Evolutionary conservation across 257 asterid genomes (phyloP), one percentile per base, ranked within the genome.

Genomic region (Leptodermis oblonga): DNA sequence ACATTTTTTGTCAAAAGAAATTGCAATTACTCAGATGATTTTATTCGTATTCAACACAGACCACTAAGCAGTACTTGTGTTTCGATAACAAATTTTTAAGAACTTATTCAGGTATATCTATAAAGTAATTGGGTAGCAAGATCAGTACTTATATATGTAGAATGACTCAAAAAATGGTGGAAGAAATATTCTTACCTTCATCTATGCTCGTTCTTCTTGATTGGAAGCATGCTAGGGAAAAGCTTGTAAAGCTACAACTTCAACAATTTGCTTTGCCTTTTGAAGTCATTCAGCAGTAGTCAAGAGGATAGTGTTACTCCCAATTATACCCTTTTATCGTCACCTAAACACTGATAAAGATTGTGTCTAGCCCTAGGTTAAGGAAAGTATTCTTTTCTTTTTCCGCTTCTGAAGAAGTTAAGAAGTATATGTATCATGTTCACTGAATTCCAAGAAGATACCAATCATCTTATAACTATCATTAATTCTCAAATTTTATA

Each of bases 31-130:
- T 2, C n/a, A 15, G 2, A 54, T 28, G 48, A 28, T 55, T 33
- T 1, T 31, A 67, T 46, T 28, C 3, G 55, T 15, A 4, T 58
- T 46, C 55, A 45, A 17, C 46, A 31, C 62, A 42, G 45, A 33
- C 30, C 36, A 45, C 46, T n/a, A 25, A 58, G 10, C 2, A 33
- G n/a, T 30, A 25, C 11, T 9, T 39, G 60, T 56, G 68, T 30
- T 52, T 36, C 51, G 33, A 30, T 42, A 20, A 49, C 70, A 72
- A 72, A 41, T 22, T 65, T 42, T 34, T 22, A 22, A 22, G 18
- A 42, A 25, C 8, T 46, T 46, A 23, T 8, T 66, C 68, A 42
- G 28, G 20, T 31, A 1, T 46, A 13, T 46, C 6, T 20, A 5
- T 4, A 58, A 52, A 30, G 56, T 56, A 61, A 33, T 18, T 37